Conservation (phyloP, 192 early-diverging fungal species). For the Dispira simplex region DNA sequence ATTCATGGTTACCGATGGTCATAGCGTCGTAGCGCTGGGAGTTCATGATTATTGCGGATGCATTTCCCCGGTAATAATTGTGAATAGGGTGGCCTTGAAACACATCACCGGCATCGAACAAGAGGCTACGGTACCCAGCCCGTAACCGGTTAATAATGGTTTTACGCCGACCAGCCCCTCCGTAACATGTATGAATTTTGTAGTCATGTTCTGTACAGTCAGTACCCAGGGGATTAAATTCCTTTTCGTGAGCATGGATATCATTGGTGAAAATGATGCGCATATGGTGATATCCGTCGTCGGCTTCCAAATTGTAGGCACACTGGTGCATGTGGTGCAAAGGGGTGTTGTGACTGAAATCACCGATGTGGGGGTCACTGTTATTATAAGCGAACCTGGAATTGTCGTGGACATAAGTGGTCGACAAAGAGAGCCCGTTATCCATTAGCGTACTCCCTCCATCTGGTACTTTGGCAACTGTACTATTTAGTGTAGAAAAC, state of each 20-base stretch:
- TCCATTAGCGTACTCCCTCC: too few relatives aligned
- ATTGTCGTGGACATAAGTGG: too few relatives aligned
- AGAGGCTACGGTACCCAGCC: conserved; percentile 28
- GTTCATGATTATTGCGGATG: conserved; percentile 45
- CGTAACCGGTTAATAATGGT: conserved; percentile 36
- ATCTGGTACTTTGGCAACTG: too few relatives aligned
- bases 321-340: too few relatives aligned
- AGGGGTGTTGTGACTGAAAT: too few relatives aligned
- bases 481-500: too few relatives aligned
- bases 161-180: conserved; percentile 44
- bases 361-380: too few relatives aligned
- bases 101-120: conserved; percentile 64
- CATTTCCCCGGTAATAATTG: conserved; percentile 42
- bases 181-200: conserved; percentile 23
- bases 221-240: conserved; percentile 29
- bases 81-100: conserved; percentile 43
- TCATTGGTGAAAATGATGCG: conserved; percentile 37
- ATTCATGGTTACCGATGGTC: conserved; percentile 60
- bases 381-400: too few relatives aligned
- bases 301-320: too few relatives aligned
- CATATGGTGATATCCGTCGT: conserved; percentile 6
- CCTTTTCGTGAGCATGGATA: conserved; percentile 30
- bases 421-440: too few relatives aligned
- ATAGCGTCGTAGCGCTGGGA: conserved; percentile 38
- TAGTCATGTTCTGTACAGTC: conserved; percentile 27